Evolutionary conservation across 306 rosid species (phyloP).

Genomic region (Rubus parviflorus): DNA sequence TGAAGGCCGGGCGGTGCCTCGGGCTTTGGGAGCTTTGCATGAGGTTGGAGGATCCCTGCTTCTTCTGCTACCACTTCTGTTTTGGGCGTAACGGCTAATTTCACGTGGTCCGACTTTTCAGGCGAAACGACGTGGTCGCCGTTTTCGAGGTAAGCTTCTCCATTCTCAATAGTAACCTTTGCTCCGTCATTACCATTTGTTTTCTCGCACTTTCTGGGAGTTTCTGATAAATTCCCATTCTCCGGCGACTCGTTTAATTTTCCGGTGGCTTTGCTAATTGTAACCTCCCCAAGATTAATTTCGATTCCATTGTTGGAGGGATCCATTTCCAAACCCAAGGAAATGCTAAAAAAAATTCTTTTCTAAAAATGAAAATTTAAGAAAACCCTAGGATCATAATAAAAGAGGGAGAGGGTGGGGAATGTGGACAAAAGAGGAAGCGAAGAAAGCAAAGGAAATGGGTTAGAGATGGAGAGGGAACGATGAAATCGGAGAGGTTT

Average conservation of each 20-base stretch:
- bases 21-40: slow-evolving; percentile 74
- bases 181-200: not conserved
- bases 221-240: not conserved
- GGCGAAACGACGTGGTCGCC: not conserved
- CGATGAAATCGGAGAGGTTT: slow-evolving; percentile 30
- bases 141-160: not conserved
- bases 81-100: slow-evolving; percentile 6
- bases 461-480: not conserved
- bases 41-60: slow-evolving; percentile 38
- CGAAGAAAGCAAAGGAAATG: slow-evolving; percentile 18
- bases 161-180: not conserved
- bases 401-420: not conserved
- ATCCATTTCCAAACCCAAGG: slow-evolving; percentile 9
- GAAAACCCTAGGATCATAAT: not conserved
- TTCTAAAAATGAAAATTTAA: not conserved
- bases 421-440: slow-evolving; percentile 10
- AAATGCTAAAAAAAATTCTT: not conserved
- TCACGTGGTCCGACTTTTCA: slow-evolving; percentile 12
- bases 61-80: not conserved
- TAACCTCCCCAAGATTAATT: not conserved
- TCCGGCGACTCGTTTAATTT: not conserved
- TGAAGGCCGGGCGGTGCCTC: slow-evolving; percentile 51
- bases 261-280: slow-evolving; percentile 3
- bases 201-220: not conserved
- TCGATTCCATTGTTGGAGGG: not conserved